Percentiles rank a stretch among this genome's conserved stretches.
phyloP scores from a whole-genome alignment of 495 filamentous ascomycete genomes.

The Lophiostoma macrostomum region DNA sequence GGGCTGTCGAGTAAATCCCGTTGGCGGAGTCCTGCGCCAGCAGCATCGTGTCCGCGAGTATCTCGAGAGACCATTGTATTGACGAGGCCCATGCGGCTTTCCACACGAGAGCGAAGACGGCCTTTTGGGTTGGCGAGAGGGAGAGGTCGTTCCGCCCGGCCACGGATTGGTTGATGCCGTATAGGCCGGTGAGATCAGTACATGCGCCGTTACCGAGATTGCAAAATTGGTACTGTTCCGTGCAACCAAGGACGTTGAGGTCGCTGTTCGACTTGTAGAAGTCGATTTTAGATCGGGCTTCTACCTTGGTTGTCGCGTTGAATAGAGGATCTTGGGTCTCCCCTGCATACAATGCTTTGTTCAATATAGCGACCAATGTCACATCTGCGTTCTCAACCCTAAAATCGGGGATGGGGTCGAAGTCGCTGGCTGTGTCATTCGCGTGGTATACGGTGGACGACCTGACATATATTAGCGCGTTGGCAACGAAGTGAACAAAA shows the following conservation, averaged over 20 bases:
- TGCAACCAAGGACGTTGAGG: conserved; percentile 20
- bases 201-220: conserved; percentile 7
- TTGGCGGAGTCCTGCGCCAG: conserved; percentile 18
- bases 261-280: conserved; percentile 1
- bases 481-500: no score
- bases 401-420: conserved; percentile 22
- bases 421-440: conserved; percentile 19
- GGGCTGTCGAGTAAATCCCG: neutral
- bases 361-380: conserved; percentile 19
- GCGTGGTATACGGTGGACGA: conserved; percentile 12
- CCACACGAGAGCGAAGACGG: conserved; percentile 16
- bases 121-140: conserved; percentile 1
- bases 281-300: neutral
- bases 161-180: conserved; percentile 10
- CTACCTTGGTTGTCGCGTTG: conserved; percentile 1
- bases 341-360: conserved; percentile 14
- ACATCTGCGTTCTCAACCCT: conserved; percentile 15
- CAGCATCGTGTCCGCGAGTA: conserved; percentile 10
- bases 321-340: conserved; percentile 11
- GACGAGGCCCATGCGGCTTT: conserved; percentile 21
- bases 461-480: conserved; percentile 2
- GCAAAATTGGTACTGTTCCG: conserved; percentile 30
- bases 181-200: conserved; percentile 19
- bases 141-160: conserved; percentile 5
- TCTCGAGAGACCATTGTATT: conserved; percentile 12